Percentiles rank a stretch among this genome's conserved stretches.
phyloP scores from a whole-genome alignment of 129 eudicot genomes.

The Heracleum sosnowskyi region DNA sequence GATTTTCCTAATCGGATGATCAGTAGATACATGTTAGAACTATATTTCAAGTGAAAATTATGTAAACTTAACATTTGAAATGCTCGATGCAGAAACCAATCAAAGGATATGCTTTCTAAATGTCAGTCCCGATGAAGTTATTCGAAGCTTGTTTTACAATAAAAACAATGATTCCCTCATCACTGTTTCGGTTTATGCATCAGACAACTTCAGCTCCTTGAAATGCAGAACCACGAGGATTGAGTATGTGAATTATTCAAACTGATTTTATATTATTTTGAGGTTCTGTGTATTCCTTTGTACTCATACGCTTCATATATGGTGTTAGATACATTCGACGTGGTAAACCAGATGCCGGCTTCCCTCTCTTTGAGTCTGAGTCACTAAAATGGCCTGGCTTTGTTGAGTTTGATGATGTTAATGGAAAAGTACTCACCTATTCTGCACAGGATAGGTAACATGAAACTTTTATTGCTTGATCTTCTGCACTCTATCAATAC shows the following conservation, averaged over 20 bases:
- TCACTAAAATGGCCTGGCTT: constrained; percentile 76
- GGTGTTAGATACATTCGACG: constrained; percentile 43
- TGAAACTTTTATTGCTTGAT: background rate
- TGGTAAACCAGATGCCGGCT: constrained; percentile 66
- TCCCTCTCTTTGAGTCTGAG: constrained; percentile 59
- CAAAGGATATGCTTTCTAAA: constrained; percentile 60
- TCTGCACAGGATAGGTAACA: constrained; percentile 55
- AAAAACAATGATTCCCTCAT: constrained; percentile 64
- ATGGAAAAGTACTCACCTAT: constrained; percentile 59
- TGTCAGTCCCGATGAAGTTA: constrained; percentile 56
- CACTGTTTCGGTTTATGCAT: constrained; percentile 64
- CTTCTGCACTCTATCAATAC: background rate
- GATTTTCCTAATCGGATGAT: background rate
- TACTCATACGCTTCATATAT: background rate
- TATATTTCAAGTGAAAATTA: background rate
- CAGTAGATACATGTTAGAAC: background rate
- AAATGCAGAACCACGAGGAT: constrained; percentile 71
- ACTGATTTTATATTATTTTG: background rate
- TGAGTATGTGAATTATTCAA: constrained; percentile 27
- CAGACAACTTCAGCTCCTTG: constrained; percentile 58
- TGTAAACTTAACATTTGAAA: background rate
- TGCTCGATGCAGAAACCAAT: constrained; percentile 48
- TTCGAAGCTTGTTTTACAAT: constrained; percentile 62
- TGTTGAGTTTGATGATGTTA: constrained; percentile 77
- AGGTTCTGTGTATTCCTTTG: background rate